Evolutionary conservation across 2,329 filamentous ascomycete genomes (phyloP), one percentile per base, ranked within the genome.

Genomic region (Dryadomyces quercivorus): DNA sequence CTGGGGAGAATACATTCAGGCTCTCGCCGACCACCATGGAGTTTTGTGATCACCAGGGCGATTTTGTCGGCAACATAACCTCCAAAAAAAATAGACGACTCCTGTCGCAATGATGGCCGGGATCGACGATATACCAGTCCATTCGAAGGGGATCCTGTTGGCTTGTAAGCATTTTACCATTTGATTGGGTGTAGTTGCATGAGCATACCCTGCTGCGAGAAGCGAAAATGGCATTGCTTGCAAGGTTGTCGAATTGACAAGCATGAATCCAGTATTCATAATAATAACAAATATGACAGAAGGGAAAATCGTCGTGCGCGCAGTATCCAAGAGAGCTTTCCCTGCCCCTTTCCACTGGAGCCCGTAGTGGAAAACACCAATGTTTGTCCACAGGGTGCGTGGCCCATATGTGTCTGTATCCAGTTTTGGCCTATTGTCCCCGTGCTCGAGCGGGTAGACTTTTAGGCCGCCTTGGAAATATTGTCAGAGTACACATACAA

Each of bases 1-100:
- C 67, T 69, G 42, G 61, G 60, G 9, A 68, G 63, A 47, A 66
- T 63, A 50, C 64, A 61, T 57, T 69, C 67, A 6, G 67, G 62
- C 58, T 68, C 64, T 15, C 66, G 63, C 1, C 36, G 43, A 21
- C 55, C 53, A 22, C 57, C 57, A 21, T 56, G 52, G 7, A 43
- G 3, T 8, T 54, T 54, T 1, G 55, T 56, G 43, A 58, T 55
- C 15, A 44, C 44, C 22, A 58, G 52, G 1, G 55, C 51, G 16
- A 56, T 52, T 43, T 56, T 58, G 50, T 58, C 55, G 38, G 50
- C 55, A 1, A 58, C 13, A 6, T 53, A 21, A 2, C 57, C 57
- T 2, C 57, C 57, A 36, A 56, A 52, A 52, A 16, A 58, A 34
- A 43, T 56, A 58, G 10, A 58, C 47, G 3, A 55, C 34, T 8